Conservation (phyloP, 352 stramenopile species). For the Pythium rhizo-oryzae region DNA sequence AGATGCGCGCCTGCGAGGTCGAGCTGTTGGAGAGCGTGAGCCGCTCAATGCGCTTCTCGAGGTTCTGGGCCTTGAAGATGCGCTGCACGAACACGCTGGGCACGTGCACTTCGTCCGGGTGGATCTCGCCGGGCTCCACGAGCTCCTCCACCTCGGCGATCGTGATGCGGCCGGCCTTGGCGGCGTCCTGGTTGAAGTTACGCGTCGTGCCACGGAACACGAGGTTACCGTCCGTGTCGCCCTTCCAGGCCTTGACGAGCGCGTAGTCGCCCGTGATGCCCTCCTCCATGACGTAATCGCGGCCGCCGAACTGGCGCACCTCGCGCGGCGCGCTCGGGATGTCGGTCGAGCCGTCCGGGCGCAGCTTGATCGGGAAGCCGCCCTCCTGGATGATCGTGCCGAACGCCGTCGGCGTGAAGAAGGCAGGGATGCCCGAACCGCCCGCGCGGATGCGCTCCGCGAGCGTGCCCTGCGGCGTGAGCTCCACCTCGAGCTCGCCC, state of each 20-base stretch:
- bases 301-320: slow-evolving; percentile 76
- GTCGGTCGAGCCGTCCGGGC: slow-evolving; percentile 62
- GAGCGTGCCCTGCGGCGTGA: slow-evolving; percentile 96
- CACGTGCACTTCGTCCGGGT: slow-evolving; percentile 95
- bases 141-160: slow-evolving; percentile 97
- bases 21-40: slow-evolving; percentile 84
- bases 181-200: slow-evolving; percentile 97
- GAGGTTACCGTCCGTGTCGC: slow-evolving; percentile 96
- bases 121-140: slow-evolving; percentile 92
- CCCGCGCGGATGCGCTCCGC: slow-evolving; percentile 92
- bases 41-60: slow-evolving; percentile 95
- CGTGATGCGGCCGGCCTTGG: slow-evolving; percentile 92
- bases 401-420: slow-evolving; percentile 96
- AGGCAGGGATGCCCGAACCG: slow-evolving; percentile 95
- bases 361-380: slow-evolving; percentile 79
- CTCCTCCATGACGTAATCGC: slow-evolving; percentile 97
- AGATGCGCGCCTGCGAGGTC: slow-evolving; percentile 67
- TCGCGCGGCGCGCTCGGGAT: slow-evolving; percentile 76
- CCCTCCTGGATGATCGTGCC: slow-evolving; percentile 92
- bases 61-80: slow-evolving; percentile 89
- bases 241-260: slow-evolving; percentile 96
- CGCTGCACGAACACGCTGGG: slow-evolving; percentile 96
- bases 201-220: slow-evolving; percentile 95
- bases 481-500: slow-evolving; percentile 94
- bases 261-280: slow-evolving; percentile 93